Conservation (phyloP, 148 eudicot genomes). For the Chenopodium album region DNA sequence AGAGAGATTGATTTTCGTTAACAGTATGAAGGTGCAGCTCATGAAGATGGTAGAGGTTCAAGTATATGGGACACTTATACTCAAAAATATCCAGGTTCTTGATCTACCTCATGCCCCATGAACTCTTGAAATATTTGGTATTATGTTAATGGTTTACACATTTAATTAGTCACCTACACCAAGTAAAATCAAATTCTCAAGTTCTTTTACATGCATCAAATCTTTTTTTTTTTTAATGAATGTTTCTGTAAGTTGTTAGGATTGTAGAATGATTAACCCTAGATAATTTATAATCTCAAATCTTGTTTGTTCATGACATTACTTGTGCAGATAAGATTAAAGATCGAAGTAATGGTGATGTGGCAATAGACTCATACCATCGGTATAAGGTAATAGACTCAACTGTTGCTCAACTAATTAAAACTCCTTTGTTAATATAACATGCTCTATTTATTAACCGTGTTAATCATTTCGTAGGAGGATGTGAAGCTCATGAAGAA, state of each 20-base stretch:
- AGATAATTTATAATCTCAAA: neutral
- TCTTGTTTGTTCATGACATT: neutral
- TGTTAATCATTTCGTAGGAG: slow-evolving; percentile 23
- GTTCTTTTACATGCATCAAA: neutral
- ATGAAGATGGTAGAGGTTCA: slow-evolving; percentile 34
- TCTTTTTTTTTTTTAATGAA: neutral
- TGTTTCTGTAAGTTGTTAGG: neutral
- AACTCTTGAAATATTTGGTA: neutral
- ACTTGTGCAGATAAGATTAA: slow-evolving; percentile 33
- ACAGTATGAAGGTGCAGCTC: slow-evolving; percentile 46
- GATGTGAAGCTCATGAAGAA: slow-evolving; percentile 43
- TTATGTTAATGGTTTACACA: neutral
- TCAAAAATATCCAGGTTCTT: slow-evolving; percentile 33
- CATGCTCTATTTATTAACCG: neutral
- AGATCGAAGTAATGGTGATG: slow-evolving; percentile 39
- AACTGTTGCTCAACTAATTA: neutral
- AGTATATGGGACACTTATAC: slow-evolving; percentile 46
- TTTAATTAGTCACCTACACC: neutral
- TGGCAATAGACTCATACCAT: slow-evolving; percentile 35
- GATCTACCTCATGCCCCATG: neutral
- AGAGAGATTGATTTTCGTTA: neutral
- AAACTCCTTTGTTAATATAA: neutral
- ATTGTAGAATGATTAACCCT: neutral
- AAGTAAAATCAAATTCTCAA: neutral
- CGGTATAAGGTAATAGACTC: slow-evolving; percentile 31